Evolutionary conservation across 1,284 basidiomycete genomes (phyloP).

Genomic region (Sporisorium exsertum): DNA sequence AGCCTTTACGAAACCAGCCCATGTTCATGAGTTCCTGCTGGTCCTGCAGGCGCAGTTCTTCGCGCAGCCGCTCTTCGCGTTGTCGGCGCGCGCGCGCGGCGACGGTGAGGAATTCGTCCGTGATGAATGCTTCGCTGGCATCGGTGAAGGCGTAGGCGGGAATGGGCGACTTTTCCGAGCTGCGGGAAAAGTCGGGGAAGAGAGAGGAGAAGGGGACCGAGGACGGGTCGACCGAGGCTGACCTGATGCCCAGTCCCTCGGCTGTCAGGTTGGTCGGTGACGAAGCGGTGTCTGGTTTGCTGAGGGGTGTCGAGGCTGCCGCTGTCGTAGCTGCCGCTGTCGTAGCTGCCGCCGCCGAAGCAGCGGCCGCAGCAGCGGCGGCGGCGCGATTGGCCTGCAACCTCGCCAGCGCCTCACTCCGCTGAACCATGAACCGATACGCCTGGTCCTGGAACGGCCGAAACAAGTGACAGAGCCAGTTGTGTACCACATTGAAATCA

Average conservation of each 20-base stretch:
- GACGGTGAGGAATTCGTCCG: constrained; percentile 48
- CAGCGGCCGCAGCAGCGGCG: constrained; percentile 13
- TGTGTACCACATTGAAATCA: constrained; percentile 46
- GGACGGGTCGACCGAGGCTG: constrained; percentile 26
- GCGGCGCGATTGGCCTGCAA: constrained; percentile 30
- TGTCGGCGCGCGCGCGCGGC: constrained; percentile 39
- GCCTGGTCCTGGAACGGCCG: constrained; percentile 52
- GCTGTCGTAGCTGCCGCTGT: background rate
- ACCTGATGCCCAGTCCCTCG: constrained; percentile 24
- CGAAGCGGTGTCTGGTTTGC: background rate
- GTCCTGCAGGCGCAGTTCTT: constrained; percentile 27
- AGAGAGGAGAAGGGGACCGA: constrained; percentile 25
- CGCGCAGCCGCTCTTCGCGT: constrained; percentile 31
- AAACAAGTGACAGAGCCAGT: constrained; percentile 43
- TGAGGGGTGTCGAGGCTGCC: background rate
- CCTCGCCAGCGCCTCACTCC: constrained; percentile 29
- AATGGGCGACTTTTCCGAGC: constrained; percentile 13
- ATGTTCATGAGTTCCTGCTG: constrained; percentile 47
- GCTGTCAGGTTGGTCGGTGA: constrained; percentile 21
- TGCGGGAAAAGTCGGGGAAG: constrained; percentile 29
- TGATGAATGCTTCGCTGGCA: constrained; percentile 27
- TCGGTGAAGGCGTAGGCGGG: constrained; percentile 19
- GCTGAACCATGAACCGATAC: constrained; percentile 49
- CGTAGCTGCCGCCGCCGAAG: background rate
- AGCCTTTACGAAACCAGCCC: constrained; percentile 49